Conservation (phyloP, 768 basidiomycete genomes). For the Gymnopilus junonius region DNA sequence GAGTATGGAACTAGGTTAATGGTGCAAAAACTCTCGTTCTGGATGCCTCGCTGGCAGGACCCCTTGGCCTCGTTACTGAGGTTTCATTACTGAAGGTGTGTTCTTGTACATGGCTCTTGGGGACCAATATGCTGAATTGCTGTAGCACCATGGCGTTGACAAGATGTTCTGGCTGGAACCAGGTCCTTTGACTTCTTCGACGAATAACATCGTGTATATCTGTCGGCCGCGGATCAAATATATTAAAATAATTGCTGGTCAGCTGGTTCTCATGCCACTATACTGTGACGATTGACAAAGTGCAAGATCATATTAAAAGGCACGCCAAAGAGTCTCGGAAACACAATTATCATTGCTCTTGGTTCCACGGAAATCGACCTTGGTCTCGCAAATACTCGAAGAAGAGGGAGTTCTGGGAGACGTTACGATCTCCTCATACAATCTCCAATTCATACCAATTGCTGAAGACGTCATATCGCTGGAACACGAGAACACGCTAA, state of each 20-base stretch:
- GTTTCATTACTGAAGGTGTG: slow-evolving; percentile 88
- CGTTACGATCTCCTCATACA: slow-evolving; percentile 83
- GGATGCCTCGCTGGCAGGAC: slow-evolving; percentile 85
- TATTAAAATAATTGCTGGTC: slow-evolving; percentile 92
- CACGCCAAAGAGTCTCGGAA: slow-evolving; percentile 73
- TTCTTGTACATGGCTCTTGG: background rate
- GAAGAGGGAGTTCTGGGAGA: slow-evolving; percentile 99
- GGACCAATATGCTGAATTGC: background rate
- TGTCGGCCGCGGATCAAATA: slow-evolving; percentile 86
- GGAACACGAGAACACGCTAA: slow-evolving; percentile 84
- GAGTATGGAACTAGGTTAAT: slow-evolving; percentile 60
- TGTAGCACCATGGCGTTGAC: slow-evolving; percentile 96
- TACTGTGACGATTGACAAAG: slow-evolving; percentile 28
- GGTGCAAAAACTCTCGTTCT: slow-evolving; percentile 97
- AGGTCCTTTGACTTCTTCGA: slow-evolving; percentile 80
- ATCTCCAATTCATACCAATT: slow-evolving; percentile 91
- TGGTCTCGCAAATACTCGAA: slow-evolving; percentile 86
- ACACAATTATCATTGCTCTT: slow-evolving; percentile 84
- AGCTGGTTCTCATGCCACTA: slow-evolving; percentile 32
- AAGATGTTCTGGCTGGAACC: slow-evolving; percentile 99
- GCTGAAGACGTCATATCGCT: slow-evolving; percentile 93
- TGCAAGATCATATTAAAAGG: slow-evolving; percentile 87
- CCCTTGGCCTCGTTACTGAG: slow-evolving; percentile 94
- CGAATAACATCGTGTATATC: slow-evolving; percentile 91
- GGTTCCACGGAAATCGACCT: slow-evolving; percentile 84